These are phyloP conservation scores for Symbiotaphrina buchneri DNA, from an alignment of 495 filamentous ascomycete genomes.

Conservation along the genomic window DNA sequence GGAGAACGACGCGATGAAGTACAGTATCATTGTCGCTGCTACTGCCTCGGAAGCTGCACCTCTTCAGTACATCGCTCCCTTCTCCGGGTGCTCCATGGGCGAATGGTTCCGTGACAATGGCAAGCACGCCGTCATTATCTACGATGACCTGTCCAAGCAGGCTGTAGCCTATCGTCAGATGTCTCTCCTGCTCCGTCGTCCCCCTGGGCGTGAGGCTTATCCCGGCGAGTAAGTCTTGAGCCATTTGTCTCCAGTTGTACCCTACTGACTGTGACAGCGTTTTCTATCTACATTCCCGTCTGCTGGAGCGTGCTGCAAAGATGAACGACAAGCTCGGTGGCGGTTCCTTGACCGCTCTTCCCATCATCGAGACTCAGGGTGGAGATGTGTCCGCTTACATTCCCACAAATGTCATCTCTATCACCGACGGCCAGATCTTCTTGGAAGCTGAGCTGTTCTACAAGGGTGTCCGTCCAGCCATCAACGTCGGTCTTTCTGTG, in stretches of 20 bases:
- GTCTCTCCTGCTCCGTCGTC: slow-evolving; percentile 97
- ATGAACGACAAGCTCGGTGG: slow-evolving; percentile 91
- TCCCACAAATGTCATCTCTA: slow-evolving; percentile 99
- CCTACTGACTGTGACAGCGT: slow-evolving; percentile 23
- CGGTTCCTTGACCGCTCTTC: slow-evolving; percentile 92
- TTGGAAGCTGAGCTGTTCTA: slow-evolving; percentile 99
- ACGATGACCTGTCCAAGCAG: slow-evolving; percentile 96
- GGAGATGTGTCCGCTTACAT: slow-evolving; percentile 99
- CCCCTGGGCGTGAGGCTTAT: slow-evolving; percentile 98
- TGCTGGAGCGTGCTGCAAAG: slow-evolving; percentile 98
- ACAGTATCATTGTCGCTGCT: slow-evolving; percentile 83
- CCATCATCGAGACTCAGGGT: slow-evolving; percentile 99
- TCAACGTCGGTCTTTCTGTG: slow-evolving; percentile 99
- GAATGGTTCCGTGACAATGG: slow-evolving; percentile 86
- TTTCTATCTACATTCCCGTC: slow-evolving; percentile 99
- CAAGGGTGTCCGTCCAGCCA: slow-evolving; percentile 99
- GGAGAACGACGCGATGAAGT: slow-evolving; percentile 99
- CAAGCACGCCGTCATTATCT: slow-evolving; percentile 83
- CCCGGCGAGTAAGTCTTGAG: slow-evolving; percentile 75
- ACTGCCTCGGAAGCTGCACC: slow-evolving; percentile 95
- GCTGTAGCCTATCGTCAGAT: slow-evolving; percentile 99
- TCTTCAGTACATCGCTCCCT: slow-evolving; percentile 86
- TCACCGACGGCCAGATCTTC: slow-evolving; percentile 99
- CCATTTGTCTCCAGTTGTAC: background rate
- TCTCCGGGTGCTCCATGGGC: slow-evolving; percentile 63